phyloP scores from a whole-genome alignment of 164 flowering plant genomes.

The Platanus orientalis region DNA sequence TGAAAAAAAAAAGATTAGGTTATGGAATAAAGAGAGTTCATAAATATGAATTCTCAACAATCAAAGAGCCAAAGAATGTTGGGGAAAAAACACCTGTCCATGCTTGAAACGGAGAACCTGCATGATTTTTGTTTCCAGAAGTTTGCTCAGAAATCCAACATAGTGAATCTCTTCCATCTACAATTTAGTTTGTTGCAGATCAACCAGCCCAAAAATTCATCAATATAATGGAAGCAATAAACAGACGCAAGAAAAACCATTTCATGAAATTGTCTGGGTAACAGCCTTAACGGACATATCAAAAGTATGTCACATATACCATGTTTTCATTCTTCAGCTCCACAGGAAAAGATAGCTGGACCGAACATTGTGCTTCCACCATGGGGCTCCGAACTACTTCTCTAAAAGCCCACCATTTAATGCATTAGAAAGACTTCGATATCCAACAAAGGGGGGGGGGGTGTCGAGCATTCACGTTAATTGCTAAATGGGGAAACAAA shows the following conservation, averaged over 20 bases:
- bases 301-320: conserved; percentile 44
- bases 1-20: conserved; percentile 1
- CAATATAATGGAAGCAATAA: not conserved
- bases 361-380: conserved; percentile 97
- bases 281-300: not conserved
- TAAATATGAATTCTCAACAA: not conserved
- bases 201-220: conserved; percentile 6
- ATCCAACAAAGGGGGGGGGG: no score
- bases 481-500: not conserved
- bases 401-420: conserved; percentile 36
- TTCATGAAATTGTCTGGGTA: not conserved
- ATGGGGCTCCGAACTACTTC: conserved; percentile 88
- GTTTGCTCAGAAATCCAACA: conserved; percentile 84
- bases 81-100: conserved; percentile 63
- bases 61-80: not conserved
- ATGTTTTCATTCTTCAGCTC: conserved; percentile 72
- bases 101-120: conserved; percentile 93
- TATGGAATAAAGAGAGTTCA: not conserved
- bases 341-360: conserved; percentile 89
- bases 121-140: conserved; percentile 82
- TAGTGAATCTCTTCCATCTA: conserved; percentile 89
- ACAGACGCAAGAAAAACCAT: not conserved
- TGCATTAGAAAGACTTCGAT: no score
- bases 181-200: conserved; percentile 10
- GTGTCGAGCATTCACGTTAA: not conserved